Evolutionary conservation across 2,329 filamentous ascomycete genomes (phyloP).

Genomic region (Hypoxylon sp.): DNA sequence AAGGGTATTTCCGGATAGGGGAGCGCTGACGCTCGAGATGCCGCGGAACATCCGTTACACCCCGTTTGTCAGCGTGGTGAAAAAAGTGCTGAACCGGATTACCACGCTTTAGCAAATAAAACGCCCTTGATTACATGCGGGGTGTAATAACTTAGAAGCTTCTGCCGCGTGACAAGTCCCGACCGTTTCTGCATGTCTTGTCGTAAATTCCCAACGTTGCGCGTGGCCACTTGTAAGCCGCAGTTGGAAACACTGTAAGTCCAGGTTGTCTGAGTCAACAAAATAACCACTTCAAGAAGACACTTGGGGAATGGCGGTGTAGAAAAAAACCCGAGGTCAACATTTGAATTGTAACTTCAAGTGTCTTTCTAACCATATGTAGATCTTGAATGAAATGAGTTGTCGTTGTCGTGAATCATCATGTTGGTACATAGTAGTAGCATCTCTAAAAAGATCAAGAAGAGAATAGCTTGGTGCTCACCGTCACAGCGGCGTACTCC

Average conservation of each 20-base stretch:
- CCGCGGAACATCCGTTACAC: constrained; percentile 12
- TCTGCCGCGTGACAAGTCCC: constrained; percentile 23
- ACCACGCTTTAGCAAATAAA: constrained; percentile 20
- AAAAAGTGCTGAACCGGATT: constrained; percentile 13
- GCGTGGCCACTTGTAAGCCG: constrained; percentile 21
- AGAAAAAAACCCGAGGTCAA: constrained; percentile 24
- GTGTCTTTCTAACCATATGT: constrained; percentile 36
- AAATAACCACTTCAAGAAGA: constrained; percentile 18
- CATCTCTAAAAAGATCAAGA: constrained; percentile 36
- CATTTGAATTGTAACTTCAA: constrained; percentile 27
- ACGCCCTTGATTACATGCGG: constrained; percentile 12
- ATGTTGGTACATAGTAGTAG: constrained; percentile 36
- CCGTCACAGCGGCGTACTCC: constrained; percentile 14
- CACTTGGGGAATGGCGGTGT: constrained; percentile 37
- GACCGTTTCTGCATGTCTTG: constrained; percentile 41
- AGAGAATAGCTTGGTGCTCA: constrained; percentile 26
- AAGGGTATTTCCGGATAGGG: constrained; percentile 30
- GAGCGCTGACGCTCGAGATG: constrained; percentile 19
- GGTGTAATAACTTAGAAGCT: constrained; percentile 17
- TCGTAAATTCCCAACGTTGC: constrained; percentile 16
- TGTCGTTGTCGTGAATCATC: constrained; percentile 40
- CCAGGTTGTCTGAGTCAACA: constrained; percentile 25
- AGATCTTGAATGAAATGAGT: constrained; percentile 25
- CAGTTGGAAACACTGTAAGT: constrained; percentile 24
- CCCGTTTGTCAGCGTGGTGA: constrained; percentile 19